Conservation (phyloP, 805 yeast species). For the Saccharomycopsis fibuligera region DNA sequence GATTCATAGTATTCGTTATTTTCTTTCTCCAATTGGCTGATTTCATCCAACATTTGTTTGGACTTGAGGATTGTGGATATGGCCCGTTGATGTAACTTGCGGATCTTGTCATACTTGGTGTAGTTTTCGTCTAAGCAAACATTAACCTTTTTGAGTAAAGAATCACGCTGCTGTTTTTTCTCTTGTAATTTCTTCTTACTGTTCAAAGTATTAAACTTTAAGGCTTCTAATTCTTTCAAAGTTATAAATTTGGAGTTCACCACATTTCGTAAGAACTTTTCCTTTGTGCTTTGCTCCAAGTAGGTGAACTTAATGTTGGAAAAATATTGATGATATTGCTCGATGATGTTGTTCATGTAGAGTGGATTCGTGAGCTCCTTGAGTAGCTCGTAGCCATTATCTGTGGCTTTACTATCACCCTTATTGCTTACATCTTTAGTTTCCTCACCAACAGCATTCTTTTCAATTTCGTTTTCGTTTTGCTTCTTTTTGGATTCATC, state of each 20-base stretch:
- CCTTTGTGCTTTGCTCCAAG: constrained; percentile 20
- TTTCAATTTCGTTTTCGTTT: constrained; percentile 1
- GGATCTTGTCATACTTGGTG: not conserved
- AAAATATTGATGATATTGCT: constrained; percentile 17
- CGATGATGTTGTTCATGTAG: constrained; percentile 9
- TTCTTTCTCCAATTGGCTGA: constrained; percentile 16
- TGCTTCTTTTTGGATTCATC: too few species aligned
- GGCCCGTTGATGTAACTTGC: constrained; percentile 1
- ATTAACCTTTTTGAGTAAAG: constrained; percentile 9
- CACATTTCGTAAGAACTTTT: constrained; percentile 18
- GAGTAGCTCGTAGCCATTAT: constrained; percentile 3
- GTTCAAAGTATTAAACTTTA: constrained; percentile 1
- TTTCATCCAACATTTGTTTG: constrained; percentile 8
- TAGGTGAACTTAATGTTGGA: constrained; percentile 21
- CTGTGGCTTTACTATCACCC: not conserved
- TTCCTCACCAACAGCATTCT: not conserved
- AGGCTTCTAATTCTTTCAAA: constrained; percentile 10
- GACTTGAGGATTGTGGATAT: constrained; percentile 5
- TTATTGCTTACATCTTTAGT: not conserved
- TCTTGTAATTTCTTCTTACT: constrained; percentile 12
- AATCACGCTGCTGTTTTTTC: constrained; percentile 14
- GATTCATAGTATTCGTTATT: constrained; percentile 3
- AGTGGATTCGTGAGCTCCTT: constrained; percentile 14
- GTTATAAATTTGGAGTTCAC: constrained; percentile 17
- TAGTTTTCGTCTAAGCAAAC: constrained; percentile 1